Base-by-base conservation (phyloP, 2,329 filamentous ascomycete genomes). In the Aspergillus udagawae region DNA sequence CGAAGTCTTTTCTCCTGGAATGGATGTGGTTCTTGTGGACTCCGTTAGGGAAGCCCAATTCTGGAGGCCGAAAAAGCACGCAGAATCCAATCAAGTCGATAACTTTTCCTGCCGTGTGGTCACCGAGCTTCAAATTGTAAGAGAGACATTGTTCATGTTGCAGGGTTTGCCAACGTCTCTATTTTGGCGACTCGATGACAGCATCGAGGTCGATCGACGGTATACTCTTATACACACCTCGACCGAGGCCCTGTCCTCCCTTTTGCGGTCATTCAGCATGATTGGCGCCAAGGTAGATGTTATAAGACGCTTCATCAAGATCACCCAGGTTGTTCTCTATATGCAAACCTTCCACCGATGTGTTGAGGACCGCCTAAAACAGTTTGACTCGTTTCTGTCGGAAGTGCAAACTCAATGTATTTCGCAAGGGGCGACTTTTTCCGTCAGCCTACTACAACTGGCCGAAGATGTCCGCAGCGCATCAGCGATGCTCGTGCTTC, bases 101-200 rank as follows among this genome's bases (percentile, higher is more conserved):
- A 61, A 55, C 25, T 55, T 61, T 38, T 54, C 65, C 28, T 67
- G 67, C 57, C 65, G 69, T 28, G 58, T 60, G 17, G 77, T 93
- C 5, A 84, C 88, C 0, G 92, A 96, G 69, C 77, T 89, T 1
- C 86, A 92, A 61, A 78, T 87, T 10, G 77, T 92, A 27, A 85
- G 91, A 50, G 92, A 97, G 67, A 83, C 86, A 0, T 78, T 97
- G 0, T 93, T 91, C 66, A 95, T 97, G 90, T 81, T 97, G 0
- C 84, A 86, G 54, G 92, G 92, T 0, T 77, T 94, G 3, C 83
- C 86, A 5, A 93, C 89, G 2, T 87, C 86, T 1, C 69, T 96
- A 1, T 96, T 92, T 65, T 62, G 72, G 77, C 63, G 69, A 53
- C 32, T 71, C 21, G 69, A 73, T 38, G 63, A 68, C 38, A 60